Base-by-base conservation (phyloP, 495 filamentous ascomycete species). In the Xanthoparmelia taractica region DNA sequence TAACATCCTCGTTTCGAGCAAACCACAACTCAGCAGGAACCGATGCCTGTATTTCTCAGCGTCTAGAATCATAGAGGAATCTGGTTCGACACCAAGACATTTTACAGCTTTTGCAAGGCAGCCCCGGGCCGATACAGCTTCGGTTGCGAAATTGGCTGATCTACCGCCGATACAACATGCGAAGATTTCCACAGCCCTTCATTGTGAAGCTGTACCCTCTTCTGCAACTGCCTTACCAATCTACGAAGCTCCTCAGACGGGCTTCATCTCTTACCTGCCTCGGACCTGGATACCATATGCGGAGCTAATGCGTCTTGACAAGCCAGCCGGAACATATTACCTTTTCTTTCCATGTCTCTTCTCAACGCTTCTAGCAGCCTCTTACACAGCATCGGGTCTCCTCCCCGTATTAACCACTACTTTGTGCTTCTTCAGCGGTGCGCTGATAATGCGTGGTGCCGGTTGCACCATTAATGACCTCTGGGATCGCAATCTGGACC, bases 401-500 rank as follows among this genome's bases (percentile, higher is more conserved):
- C 64, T 77, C 31, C 71, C 82, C 12, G 80, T 89, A 20, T 15
- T 88, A 37, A 74, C 79, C 54, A 95, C 89, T 2, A 80, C 80
- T 3, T 75, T 84, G 3, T 85, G 96, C 60, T 98, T 98, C 79
- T 86, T 94, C 71, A 76, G 82, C 12, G 94, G 94, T 47, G 92
- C 94, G 3, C 71, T 97, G 63, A 86, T 97, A 69, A 97, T 98
- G 94, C 90, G 94, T 59, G 92, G 94, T 36, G 94, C 94, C n/a
- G 94, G 94, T 20, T 98, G 94, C 75, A 87, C 94, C 38, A 94
- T 98, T 77, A 97, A 98, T 75, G 94, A 98, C 72, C 82, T 97
- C 52, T 96, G 91, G 92, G 94, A 97, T 75, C 85, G 90, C 66
- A 88, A 96, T 69, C 83, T 98, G 23, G 94, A 98, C 74, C 89